phyloP scores from a whole-genome alignment of 2,329 filamentous ascomycete genomes.

The Zymoseptoria crescenta region DNA sequence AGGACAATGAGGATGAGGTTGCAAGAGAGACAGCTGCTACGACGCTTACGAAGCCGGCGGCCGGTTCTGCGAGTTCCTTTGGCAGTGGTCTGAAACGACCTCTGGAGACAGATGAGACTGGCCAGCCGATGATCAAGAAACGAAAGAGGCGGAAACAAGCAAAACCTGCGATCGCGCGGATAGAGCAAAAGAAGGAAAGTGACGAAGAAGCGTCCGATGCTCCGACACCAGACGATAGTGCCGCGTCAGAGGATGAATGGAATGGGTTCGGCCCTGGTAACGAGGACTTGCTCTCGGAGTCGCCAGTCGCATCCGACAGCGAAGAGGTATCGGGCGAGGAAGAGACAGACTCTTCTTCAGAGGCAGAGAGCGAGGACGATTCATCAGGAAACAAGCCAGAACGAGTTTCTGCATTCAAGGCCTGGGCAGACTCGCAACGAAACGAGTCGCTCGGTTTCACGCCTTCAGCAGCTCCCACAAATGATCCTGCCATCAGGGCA shows the following conservation, averaged over 20 bases:
- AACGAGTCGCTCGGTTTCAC: constrained; percentile 72
- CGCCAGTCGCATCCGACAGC: neutral
- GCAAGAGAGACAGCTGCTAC: constrained; percentile 1
- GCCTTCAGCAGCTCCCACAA: constrained; percentile 39
- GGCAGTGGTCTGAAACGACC: constrained; percentile 84
- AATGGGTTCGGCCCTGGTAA: constrained; percentile 17
- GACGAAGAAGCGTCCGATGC: constrained; percentile 24
- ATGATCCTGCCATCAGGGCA: constrained; percentile 35
- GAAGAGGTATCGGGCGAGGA: constrained; percentile 20
- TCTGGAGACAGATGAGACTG: constrained; percentile 68
- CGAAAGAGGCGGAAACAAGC: constrained; percentile 53
- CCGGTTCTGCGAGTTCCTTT: constrained; percentile 23
- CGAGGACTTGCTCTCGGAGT: constrained; percentile 15
- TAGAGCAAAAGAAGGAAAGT: constrained; percentile 30
- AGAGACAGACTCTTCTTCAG: constrained; percentile 24
- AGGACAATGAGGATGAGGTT: constrained; percentile 6
- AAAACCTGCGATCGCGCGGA: constrained; percentile 11
- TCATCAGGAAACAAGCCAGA: constrained; percentile 33
- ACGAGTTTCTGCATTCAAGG: constrained; percentile 70
- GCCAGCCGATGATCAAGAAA: constrained; percentile 74
- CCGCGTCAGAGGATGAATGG: constrained; percentile 24
- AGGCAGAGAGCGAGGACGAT: constrained; percentile 30
- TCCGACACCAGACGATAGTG: constrained; percentile 12
- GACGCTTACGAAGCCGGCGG: neutral
- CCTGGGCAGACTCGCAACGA: constrained; percentile 80